Evolutionary conservation across 225 moss, liverwort and hornwort species (phyloP).

Genomic region (Pseudoscleropodium purum): DNA sequence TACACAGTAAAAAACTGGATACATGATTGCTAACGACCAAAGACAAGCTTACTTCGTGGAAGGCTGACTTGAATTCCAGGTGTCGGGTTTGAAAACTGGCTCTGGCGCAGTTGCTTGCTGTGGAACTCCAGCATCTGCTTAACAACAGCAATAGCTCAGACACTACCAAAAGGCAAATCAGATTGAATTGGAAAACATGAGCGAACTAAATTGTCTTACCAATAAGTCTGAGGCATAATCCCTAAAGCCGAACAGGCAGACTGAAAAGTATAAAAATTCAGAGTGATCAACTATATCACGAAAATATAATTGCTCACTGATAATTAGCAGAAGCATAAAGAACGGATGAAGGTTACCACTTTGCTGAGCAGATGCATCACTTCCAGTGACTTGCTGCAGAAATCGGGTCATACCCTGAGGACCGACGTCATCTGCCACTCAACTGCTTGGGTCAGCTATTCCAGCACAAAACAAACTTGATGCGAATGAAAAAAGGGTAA

Average conservation of each 20-base stretch:
- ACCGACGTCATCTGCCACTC: constrained; percentile 35
- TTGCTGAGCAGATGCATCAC: constrained; percentile 9
- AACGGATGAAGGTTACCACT: neutral
- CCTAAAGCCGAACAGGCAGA: neutral
- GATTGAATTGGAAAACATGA: neutral
- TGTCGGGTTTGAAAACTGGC: constrained; percentile 10
- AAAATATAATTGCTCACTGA: neutral
- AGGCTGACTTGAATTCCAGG: constrained; percentile 25
- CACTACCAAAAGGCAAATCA: neutral
- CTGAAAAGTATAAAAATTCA: neutral
- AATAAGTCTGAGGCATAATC: neutral
- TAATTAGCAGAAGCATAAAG: neutral
- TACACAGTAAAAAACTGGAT: neutral
- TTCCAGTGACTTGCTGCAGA: constrained; percentile 31
- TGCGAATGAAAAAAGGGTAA: neutral
- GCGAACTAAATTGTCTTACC: neutral
- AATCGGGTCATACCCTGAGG: constrained; percentile 35
- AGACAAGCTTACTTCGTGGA: constrained; percentile 5
- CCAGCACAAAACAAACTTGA: neutral
- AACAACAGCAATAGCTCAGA: neutral
- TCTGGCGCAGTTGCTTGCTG: constrained; percentile 2
- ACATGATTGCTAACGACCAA: neutral
- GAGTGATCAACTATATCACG: neutral
- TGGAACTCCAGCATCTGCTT: constrained; percentile 4
- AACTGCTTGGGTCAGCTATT: neutral